Base-by-base conservation (phyloP, 108 stramenopile species). In the Cylindrotheca closterium region DNA sequence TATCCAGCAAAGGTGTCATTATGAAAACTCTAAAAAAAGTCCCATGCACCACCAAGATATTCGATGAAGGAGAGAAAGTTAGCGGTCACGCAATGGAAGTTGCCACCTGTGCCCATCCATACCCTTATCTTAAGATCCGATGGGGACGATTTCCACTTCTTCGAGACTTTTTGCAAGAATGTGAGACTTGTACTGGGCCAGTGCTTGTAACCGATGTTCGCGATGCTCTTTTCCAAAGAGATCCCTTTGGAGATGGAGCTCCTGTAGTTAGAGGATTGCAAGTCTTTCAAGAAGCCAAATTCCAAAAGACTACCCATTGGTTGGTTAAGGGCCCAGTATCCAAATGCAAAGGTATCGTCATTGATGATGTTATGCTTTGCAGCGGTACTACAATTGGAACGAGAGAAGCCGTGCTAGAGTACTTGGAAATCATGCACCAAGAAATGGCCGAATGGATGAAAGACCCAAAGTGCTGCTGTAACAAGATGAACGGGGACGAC, bases 331-430 rank as follows among this genome's bases (percentile, higher is more conserved):
- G 59, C 49, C 82, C 82, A 12, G 52, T 83, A 49, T 23, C 49
- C 29, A 30, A 72, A 0, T 83, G 82, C 75, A 79, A 79, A 59
- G 37, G 37, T 7, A 32, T 79, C 0, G 27, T 57, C 1, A 79
- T 68, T 0, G 50, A 67, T 18, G 63, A 81, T 26, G 68, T 79
- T 24, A 85, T 88, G 79, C 51, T 91, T 1, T 88, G 86, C 70
- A 73, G 70, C 47, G 89, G 89, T n/a, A 84, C 80, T 22, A 79
- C 79, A 15, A 80, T 88, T 53, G 89, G 86, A 4, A 86, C 89
- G 4, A 57, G 89, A 61, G 75, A 65, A 25, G 89, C 82, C 15
- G 86, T 91, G 64, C 27, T 91, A 0, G 62, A 76, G 7, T 91
- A 91, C 57, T 57, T 91, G 10, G 55, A 80, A 27, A 69, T 66